Percentiles rank a stretch among this genome's conserved stretches.
phyloP scores from a whole-genome alignment of 331 rosid genomes.

The Saraca asoca region DNA sequence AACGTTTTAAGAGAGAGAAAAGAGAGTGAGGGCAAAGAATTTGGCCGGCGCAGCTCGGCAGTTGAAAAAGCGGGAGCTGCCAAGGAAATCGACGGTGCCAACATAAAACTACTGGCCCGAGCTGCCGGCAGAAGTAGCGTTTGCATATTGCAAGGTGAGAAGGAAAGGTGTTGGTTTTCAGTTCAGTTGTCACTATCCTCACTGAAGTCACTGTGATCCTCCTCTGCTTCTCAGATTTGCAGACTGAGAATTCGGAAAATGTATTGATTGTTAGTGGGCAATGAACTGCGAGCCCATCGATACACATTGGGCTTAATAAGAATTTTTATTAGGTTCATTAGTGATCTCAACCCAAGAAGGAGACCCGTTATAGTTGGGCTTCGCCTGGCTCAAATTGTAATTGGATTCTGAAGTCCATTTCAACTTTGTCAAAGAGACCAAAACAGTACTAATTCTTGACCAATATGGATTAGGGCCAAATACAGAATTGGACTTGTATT shows the following conservation, averaged over 20 bases:
- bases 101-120: slow-evolving; percentile 47
- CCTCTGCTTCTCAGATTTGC: slow-evolving; percentile 10
- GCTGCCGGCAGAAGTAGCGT: slow-evolving; percentile 64
- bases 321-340: too few species aligned
- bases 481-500: too few species aligned
- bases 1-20: slow-evolving; percentile 30
- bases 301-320: background rate
- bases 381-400: too few species aligned
- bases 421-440: too few species aligned
- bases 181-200: background rate
- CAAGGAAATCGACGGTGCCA: slow-evolving; percentile 21
- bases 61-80: slow-evolving; percentile 27
- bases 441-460: too few species aligned
- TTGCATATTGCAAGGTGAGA: slow-evolving; percentile 52
- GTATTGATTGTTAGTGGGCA: background rate
- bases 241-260: background rate
- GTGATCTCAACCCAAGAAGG: too few species aligned
- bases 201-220: background rate
- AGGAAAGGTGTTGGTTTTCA: background rate
- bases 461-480: too few species aligned
- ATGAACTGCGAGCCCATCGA: background rate
- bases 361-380: too few species aligned
- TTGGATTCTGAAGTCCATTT: too few species aligned
- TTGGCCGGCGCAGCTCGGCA: slow-evolving; percentile 33
- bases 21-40: slow-evolving; percentile 35